Evolutionary conservation across 2,329 filamentous ascomycete genomes (phyloP).

Genomic region (Venturia oleaginea): DNA sequence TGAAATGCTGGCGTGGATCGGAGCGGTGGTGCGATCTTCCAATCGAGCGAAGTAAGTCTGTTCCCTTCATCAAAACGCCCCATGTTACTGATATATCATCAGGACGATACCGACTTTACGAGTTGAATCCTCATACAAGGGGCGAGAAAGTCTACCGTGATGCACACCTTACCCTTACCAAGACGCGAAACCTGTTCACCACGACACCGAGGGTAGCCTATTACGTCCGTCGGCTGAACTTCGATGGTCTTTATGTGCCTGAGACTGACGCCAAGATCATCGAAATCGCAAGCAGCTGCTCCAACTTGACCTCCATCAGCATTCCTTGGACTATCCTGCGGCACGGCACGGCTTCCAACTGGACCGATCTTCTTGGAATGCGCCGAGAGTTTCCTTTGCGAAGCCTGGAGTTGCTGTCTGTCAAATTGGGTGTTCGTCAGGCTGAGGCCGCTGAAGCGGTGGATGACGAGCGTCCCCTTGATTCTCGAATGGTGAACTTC

Average conservation of each 20-base stretch:
- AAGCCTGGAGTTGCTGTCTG: slow-evolving; percentile 43
- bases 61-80: neutral
- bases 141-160: slow-evolving; percentile 44
- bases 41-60: slow-evolving; percentile 25
- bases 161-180: slow-evolving; percentile 40
- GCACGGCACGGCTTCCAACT: slow-evolving; percentile 38
- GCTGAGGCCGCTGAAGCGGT: slow-evolving; percentile 30
- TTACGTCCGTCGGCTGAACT: slow-evolving; percentile 45
- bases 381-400: slow-evolving; percentile 33
- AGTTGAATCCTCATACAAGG: slow-evolving; percentile 37
- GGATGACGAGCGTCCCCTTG: slow-evolving; percentile 36
- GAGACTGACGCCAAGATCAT: slow-evolving; percentile 43
- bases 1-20: slow-evolving; percentile 43
- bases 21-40: slow-evolving; percentile 44
- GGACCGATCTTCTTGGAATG: slow-evolving; percentile 39
- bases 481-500: slow-evolving; percentile 38
- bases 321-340: slow-evolving; percentile 46
- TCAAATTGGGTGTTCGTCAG: slow-evolving; percentile 40
- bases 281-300: slow-evolving; percentile 38
- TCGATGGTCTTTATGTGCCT: slow-evolving; percentile 45
- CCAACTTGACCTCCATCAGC: slow-evolving; percentile 38
- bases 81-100: slow-evolving; percentile 4
- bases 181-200: slow-evolving; percentile 38
- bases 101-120: slow-evolving; percentile 38
- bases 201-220: slow-evolving; percentile 36